Conservation (phyloP, 352 stramenopile species). For the Halophytophthora batemanensis region DNA sequence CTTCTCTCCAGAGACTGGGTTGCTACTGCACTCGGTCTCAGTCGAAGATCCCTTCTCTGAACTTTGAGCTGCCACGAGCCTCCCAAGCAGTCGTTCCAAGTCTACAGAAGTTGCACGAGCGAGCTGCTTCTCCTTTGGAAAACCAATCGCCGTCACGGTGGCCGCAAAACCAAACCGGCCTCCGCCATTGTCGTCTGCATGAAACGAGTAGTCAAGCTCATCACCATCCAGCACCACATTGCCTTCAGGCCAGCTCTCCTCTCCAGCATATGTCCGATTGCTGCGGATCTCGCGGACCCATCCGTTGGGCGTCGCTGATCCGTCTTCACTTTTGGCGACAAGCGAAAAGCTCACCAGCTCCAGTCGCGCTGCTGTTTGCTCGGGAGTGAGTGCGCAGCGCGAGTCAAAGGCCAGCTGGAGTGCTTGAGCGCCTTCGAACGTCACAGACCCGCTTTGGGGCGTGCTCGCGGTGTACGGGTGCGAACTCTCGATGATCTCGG, state of each 20-base stretch:
- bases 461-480: conserved; percentile 51
- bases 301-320: not conserved
- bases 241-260: conserved; percentile 43
- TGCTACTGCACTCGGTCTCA: not conserved
- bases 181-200: conserved; percentile 50
- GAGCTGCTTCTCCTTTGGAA: conserved; percentile 66
- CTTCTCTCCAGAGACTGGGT: not conserved
- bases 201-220: conserved; percentile 58
- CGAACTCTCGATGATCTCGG: conserved; percentile 51
- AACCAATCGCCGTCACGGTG: conserved; percentile 51
- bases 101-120: conserved; percentile 34
- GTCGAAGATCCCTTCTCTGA: conserved; percentile 5
- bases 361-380: conserved; percentile 14
- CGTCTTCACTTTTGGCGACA: conserved; percentile 11
- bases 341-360: conserved; percentile 26
- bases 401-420: conserved; percentile 68
- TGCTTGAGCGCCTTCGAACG: conserved; percentile 52
- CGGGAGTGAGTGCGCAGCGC: conserved; percentile 42
- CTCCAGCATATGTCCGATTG: conserved; percentile 34
- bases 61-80: conserved; percentile 12
- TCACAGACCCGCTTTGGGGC: conserved; percentile 30
- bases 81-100: conserved; percentile 35
- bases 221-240: conserved; percentile 58
- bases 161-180: conserved; percentile 57
- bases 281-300: conserved; percentile 18